A percentile compares a stretch with the other conserved stretches of the same genome.
These are phyloP conservation scores for Pseudocercospora cruenta DNA, from an alignment of 2,329 filamentous ascomycete species.

Conservation along the genomic window DNA sequence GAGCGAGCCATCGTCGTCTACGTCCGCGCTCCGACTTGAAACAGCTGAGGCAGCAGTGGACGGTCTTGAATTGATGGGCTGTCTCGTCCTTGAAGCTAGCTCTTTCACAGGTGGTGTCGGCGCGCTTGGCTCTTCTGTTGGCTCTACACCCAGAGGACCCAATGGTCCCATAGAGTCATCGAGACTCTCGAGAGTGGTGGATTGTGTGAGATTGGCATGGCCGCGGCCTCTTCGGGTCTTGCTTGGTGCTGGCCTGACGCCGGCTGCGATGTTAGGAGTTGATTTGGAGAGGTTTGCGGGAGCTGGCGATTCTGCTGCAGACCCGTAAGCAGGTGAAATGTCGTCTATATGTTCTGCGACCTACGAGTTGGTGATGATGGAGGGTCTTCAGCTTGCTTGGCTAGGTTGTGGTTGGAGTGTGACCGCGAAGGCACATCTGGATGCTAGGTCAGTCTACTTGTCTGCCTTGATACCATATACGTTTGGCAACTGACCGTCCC, in stretches of 20 bases:
- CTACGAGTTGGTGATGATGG: conserved; percentile 15
- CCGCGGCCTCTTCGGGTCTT: conserved; percentile 58
- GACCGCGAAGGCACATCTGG: conserved; percentile 54
- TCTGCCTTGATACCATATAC: not conserved
- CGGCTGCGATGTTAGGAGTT: conserved; percentile 29
- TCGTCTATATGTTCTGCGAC: conserved; percentile 28
- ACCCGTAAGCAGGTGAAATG: not conserved
- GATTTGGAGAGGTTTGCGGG: conserved; percentile 25
- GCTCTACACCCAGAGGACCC: conserved; percentile 62
- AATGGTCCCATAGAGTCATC: conserved; percentile 75
- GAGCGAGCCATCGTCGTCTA: conserved; percentile 66
- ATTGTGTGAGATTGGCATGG: conserved; percentile 74
- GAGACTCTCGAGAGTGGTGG: conserved; percentile 76
- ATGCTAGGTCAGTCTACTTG: conserved; percentile 9
- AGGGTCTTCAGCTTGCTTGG: conserved; percentile 43
- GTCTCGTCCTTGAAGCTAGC: conserved; percentile 49
- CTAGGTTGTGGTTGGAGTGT: conserved; percentile 45
- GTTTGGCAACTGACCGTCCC: conserved; percentile 34
- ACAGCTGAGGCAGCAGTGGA: conserved; percentile 55
- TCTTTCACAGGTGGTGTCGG: conserved; percentile 62
- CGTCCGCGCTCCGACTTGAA: conserved; percentile 58
- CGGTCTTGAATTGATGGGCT: conserved; percentile 47
- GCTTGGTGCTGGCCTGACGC: conserved; percentile 34
- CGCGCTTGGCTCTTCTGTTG: conserved; percentile 65
- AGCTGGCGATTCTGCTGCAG: conserved; percentile 13